Evolutionary conservation across 2,329 filamentous ascomycete species (phyloP).

Genomic region (Byssoonygena ceratinophila): DNA sequence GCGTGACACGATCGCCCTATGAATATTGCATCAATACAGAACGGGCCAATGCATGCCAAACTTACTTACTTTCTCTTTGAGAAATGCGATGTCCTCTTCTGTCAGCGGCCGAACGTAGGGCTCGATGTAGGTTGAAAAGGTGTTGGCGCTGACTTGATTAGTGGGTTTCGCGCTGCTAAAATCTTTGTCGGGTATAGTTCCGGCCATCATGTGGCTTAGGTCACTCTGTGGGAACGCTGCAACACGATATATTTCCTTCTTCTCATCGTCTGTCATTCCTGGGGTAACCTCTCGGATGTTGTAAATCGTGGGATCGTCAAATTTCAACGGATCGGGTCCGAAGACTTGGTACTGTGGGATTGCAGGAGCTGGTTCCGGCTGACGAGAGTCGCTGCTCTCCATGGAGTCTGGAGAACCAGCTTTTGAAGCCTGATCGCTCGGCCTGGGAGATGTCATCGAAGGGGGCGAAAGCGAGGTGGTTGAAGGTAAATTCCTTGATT

Average conservation of each 20-base stretch:
- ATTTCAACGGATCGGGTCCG: slow-evolving; percentile 83
- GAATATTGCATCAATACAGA: slow-evolving; percentile 20
- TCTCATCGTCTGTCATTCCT: slow-evolving; percentile 74
- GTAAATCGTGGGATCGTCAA: slow-evolving; percentile 83
- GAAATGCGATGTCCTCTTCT: slow-evolving; percentile 87
- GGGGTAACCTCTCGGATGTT: slow-evolving; percentile 68
- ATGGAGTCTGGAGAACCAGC: slow-evolving; percentile 54
- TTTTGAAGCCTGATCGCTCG: slow-evolving; percentile 50
- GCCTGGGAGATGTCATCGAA: slow-evolving; percentile 36
- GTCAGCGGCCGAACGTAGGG: slow-evolving; percentile 81
- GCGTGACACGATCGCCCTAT: slow-evolving; percentile 64
- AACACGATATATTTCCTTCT: slow-evolving; percentile 79
- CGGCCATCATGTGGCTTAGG: slow-evolving; percentile 73
- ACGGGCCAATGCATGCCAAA: neutral
- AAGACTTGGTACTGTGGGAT: slow-evolving; percentile 73
- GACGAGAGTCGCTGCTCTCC: slow-evolving; percentile 47
- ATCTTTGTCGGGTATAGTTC: slow-evolving; percentile 83
- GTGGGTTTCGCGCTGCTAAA: slow-evolving; percentile 89
- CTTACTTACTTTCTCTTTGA: slow-evolving; percentile 60
- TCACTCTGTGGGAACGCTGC: slow-evolving; percentile 71
- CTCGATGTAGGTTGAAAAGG: slow-evolving; percentile 86
- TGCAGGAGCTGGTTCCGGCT: slow-evolving; percentile 50
- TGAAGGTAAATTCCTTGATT: slow-evolving; percentile 29
- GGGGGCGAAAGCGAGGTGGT: slow-evolving; percentile 32
- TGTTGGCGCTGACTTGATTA: slow-evolving; percentile 87